phyloP scores from a whole-genome alignment of 371 early-diverging fungal genomes.

The Mucor mucedo region DNA sequence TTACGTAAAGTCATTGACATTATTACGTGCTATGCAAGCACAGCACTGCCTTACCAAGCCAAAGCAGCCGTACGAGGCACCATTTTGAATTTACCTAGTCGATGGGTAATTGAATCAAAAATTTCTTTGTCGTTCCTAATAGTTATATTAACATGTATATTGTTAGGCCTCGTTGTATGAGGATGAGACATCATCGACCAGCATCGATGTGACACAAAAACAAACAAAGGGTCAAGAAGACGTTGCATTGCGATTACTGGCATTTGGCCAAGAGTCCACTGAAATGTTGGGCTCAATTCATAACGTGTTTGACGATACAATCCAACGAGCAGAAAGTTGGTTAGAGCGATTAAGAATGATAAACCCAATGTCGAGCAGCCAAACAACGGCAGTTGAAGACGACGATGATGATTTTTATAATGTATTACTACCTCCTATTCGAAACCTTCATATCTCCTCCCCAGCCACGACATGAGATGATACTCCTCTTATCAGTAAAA shows the following conservation, averaged over 20 bases:
- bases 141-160: neutral
- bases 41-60: slow-evolving; percentile 83
- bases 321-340: slow-evolving; percentile 83
- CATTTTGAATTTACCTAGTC: slow-evolving; percentile 80
- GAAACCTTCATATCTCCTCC: slow-evolving; percentile 23
- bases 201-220: slow-evolving; percentile 12
- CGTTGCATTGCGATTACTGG: slow-evolving; percentile 41
- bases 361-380: slow-evolving; percentile 8
- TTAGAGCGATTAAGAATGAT: slow-evolving; percentile 53
- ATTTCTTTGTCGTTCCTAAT: neutral
- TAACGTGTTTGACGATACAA: slow-evolving; percentile 74
- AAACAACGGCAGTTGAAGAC: neutral
- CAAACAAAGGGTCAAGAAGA: slow-evolving; percentile 31
- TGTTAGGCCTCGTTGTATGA: slow-evolving; percentile 35
- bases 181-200: slow-evolving; percentile 1
- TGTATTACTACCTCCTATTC: slow-evolving; percentile 37
- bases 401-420: slow-evolving; percentile 21
- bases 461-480: neutral
- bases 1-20: slow-evolving; percentile 86
- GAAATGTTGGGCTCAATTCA: slow-evolving; percentile 80
- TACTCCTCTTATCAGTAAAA: no score
- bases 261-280: slow-evolving; percentile 82
- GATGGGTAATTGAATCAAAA: slow-evolving; percentile 62
- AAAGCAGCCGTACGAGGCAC: slow-evolving; percentile 78
- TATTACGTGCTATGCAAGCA: slow-evolving; percentile 83